A percentile compares a stretch with the other conserved stretches of the same genome.
phyloP scores from a whole-genome alignment of 1,139 yeast genomes.

The Scheffersomyces lignicola region DNA sequence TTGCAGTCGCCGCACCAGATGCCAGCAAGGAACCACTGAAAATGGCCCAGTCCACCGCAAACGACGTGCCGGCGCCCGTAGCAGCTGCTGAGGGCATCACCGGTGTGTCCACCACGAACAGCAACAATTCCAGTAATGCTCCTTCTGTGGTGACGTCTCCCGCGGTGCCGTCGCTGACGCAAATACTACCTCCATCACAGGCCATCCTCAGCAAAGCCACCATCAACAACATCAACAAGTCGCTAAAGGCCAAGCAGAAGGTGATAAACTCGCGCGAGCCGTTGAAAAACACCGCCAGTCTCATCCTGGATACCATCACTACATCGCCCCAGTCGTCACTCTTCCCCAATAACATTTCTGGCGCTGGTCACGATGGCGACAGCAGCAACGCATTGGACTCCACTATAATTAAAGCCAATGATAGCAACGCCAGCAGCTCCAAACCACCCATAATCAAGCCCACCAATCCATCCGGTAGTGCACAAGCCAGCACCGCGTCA shows the following conservation, averaged over 20 bases:
- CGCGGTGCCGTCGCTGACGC: constrained; percentile 1
- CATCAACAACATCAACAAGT: constrained; percentile 38
- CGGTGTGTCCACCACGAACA: not conserved
- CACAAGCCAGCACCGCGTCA: not conserved
- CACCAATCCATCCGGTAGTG: constrained; percentile 1
- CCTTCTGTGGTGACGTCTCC: constrained; percentile 5
- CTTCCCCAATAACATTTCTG: constrained; percentile 22
- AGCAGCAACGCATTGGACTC: constrained; percentile 4
- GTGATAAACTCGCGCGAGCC: constrained; percentile 39
- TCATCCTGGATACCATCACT: constrained; percentile 36
- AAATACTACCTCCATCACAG: constrained; percentile 11
- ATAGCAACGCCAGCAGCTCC: constrained; percentile 4
- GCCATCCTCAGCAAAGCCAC: constrained; percentile 28
- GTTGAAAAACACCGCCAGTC: constrained; percentile 34
- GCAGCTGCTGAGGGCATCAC: not conserved
- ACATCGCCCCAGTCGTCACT: constrained; percentile 32
- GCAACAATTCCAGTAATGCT: constrained; percentile 5
- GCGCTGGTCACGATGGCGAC: constrained; percentile 10
- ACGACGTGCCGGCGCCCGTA: not conserved
- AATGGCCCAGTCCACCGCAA: not conserved
- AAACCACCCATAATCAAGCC: not conserved
- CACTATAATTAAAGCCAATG: constrained; percentile 6
- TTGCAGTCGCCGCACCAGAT: constrained; percentile 6
- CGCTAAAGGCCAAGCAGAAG: constrained; percentile 43
- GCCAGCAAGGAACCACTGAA: constrained; percentile 2